These are phyloP conservation scores for Vaccinium myrtillus DNA, from an alignment of 148 eudicot genomes.

Conservation along the genomic window DNA sequence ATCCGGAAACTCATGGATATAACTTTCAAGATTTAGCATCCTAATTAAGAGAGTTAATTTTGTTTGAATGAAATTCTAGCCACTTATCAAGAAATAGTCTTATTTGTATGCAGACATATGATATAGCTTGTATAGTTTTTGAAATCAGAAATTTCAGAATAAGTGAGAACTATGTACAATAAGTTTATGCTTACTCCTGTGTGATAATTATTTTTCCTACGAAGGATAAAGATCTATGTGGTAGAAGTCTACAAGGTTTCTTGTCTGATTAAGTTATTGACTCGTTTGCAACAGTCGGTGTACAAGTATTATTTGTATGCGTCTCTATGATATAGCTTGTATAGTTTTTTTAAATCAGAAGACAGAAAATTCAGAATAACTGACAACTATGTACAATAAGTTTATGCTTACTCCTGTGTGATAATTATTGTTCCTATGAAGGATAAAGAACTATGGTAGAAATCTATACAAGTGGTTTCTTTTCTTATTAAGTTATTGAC, in stretches of 20 bases:
- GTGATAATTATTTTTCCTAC: background rate
- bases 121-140: background rate
- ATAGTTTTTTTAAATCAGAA: background rate
- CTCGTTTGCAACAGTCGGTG: constrained; percentile 63
- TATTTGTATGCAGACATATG: background rate
- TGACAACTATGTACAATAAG: background rate
- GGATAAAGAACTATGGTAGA: background rate
- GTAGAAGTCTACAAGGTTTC: background rate
- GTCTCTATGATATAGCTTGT: background rate
- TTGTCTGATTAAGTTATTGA: background rate
- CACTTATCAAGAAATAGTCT: background rate
- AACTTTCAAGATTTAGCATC: background rate
- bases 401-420: background rate
- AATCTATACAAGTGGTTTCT: background rate
- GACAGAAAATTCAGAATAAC: background rate
- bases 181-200: background rate
- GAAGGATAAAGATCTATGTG: background rate
- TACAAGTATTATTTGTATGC: constrained; percentile 83
- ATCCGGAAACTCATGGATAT: background rate
- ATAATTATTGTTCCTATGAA: background rate
- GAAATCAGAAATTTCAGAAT: background rate
- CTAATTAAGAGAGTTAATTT: background rate
- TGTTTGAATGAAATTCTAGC: background rate
- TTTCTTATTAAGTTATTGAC: background rate
- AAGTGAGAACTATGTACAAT: background rate